Base-by-base conservation (phyloP, 257 asterid species). In the Solanum boliviense region DNA sequence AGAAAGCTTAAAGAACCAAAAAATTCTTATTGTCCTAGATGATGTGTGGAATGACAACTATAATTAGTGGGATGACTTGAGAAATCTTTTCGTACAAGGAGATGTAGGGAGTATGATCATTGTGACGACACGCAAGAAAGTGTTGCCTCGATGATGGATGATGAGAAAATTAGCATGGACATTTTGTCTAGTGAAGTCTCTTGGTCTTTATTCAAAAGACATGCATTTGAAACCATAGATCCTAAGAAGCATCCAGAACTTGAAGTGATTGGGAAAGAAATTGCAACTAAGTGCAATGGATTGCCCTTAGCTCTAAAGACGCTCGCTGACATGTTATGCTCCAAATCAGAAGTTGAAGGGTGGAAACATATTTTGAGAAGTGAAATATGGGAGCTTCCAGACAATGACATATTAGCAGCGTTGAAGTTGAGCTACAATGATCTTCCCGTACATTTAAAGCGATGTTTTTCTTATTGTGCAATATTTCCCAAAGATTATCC, bases 391-490 rank as follows among this genome's bases (percentile, higher is more conserved):
- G 83, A 52, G 35, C 35, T 87, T 9, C 16, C 46, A 5, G 74
- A 72, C 13, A 88, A 86, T 73, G 84, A 23, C 10, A 85, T 87
- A 3, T 84, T 88, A 68, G 83, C 88, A 10, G 72, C 74, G 2
- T 83, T 90, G 65, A 65, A 21, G 68, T 65, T 88, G 73, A 90
- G 88, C 68, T 90, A 90, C 81, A 75, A 86, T 48, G 83, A 88
- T 83, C 89, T 88, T 84, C 89, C 90, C 23, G 32, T 21, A 4
- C 89, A 88, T 60, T 60, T 88, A n/a, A 90, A 83, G 60, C 84
- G 23, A 23, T 88, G 90, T 13, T 90, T 90, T 88, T 86, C 89
- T 15, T 88, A 82, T 39, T 90, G 92, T 56, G 83, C 92, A 13
- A 32, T 88, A 52, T 86, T 82, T 74, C 90, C 92, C 31, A 88